Conservation (phyloP, 208 protist genomes). For the Trypanosoma melophagium region DNA sequence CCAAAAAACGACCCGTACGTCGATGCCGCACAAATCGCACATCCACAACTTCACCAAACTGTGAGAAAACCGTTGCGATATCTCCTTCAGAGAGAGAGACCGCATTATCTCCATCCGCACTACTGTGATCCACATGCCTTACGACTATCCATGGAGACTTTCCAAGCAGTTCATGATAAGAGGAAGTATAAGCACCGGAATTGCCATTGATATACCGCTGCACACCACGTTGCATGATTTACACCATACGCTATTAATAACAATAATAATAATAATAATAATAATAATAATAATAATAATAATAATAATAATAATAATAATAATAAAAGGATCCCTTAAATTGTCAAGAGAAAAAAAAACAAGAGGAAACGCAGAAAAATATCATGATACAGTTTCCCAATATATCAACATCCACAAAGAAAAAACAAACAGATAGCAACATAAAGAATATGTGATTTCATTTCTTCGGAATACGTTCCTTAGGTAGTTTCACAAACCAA, state of each 20-base stretch:
- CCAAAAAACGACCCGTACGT: conserved; percentile 69
- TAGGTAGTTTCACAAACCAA: too few relatives aligned
- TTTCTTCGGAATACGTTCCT: too few relatives aligned
- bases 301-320: too few relatives aligned
- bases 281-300: too few relatives aligned
- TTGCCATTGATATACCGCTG: conserved; percentile 42
- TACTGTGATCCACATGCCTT: conserved; percentile 38
- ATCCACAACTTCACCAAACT: conserved; percentile 82
- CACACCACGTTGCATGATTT: conserved; percentile 1
- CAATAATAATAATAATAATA: conserved; percentile 14
- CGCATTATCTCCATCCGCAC: background rate
- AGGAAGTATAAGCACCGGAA: conserved; percentile 65
- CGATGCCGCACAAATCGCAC: conserved; percentile 75
- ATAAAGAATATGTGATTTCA: too few relatives aligned
- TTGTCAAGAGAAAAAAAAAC: conserved; percentile 20
- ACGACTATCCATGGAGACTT: conserved; percentile 75
- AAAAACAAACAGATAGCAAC: too few relatives aligned
- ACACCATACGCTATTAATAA: conserved; percentile 1
- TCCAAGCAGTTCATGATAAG: conserved; percentile 74
- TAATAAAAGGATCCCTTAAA: too few relatives aligned
- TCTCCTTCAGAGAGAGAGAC: conserved; percentile 77
- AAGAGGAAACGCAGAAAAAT: conserved; percentile 11
- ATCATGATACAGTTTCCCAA: too few relatives aligned
- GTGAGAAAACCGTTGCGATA: conserved; percentile 83
- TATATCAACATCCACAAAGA: too few relatives aligned